Percentiles rank a stretch among this genome's conserved stretches.
phyloP scores from a whole-genome alignment of 176 grass and related monocot species.

The Miscanthus lutarioriparius region DNA sequence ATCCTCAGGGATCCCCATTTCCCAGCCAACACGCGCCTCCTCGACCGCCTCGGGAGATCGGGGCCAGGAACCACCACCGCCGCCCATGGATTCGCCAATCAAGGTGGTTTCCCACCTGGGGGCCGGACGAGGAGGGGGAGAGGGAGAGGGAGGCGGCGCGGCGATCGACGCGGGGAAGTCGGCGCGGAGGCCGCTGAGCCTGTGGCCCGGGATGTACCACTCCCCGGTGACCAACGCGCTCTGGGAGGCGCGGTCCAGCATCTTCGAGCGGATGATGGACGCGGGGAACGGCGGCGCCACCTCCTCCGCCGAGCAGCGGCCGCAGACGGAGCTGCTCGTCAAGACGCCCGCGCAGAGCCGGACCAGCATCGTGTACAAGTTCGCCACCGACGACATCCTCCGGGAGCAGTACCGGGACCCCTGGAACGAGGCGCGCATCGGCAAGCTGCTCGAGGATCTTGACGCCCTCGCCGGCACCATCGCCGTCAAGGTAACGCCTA shows the following conservation, averaged over 20 bases:
- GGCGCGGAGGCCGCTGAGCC: slow-evolving; percentile 76
- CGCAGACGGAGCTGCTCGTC: slow-evolving; percentile 80
- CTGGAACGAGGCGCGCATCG: slow-evolving; percentile 85
- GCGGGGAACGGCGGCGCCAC: neutral
- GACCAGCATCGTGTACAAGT: slow-evolving; percentile 80
- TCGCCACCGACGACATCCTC: slow-evolving; percentile 79
- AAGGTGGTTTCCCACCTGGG: slow-evolving; percentile 43
- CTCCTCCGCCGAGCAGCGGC: slow-evolving; percentile 26
- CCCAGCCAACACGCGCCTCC: neutral
- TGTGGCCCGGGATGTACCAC: slow-evolving; percentile 99
- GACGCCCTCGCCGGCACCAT: slow-evolving; percentile 96
- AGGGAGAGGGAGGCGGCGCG: neutral
- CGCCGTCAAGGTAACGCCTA: slow-evolving; percentile 67
- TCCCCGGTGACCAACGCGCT: slow-evolving; percentile 92
- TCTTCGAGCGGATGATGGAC: slow-evolving; percentile 88
- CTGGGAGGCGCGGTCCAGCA: slow-evolving; percentile 93
- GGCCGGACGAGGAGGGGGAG: neutral
- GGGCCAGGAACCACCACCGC: neutral
- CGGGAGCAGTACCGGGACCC: slow-evolving; percentile 88
- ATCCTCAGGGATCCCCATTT: neutral
- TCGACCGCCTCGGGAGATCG: slow-evolving; percentile 35
- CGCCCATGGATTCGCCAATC: slow-evolving; percentile 57
- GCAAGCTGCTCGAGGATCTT: slow-evolving; percentile 93
- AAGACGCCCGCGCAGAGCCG: slow-evolving; percentile 80
- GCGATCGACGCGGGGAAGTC: slow-evolving; percentile 71